Evolutionary conservation across 805 yeast species (phyloP).

Genomic region (Candida odintsovae): DNA sequence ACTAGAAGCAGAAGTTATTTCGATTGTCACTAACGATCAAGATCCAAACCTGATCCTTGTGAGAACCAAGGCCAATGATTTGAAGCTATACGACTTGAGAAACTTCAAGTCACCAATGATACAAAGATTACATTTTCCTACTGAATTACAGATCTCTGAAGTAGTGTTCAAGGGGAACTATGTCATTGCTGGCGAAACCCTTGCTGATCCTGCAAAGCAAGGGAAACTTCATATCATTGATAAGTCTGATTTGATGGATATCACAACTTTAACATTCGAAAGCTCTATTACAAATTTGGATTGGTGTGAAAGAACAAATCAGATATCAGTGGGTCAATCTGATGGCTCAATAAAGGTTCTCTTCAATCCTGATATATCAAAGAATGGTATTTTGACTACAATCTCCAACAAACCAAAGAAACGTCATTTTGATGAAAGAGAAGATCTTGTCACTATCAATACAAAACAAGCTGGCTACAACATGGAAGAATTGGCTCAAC

Average conservation of each 20-base stretch:
- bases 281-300: conserved; percentile 12
- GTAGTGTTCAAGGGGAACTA: conserved; percentile 1
- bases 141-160: conserved; percentile 2
- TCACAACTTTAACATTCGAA: conserved; percentile 4
- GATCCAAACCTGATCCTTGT: background rate
- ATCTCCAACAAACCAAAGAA: conserved; percentile 17
- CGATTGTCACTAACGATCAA: background rate
- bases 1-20: background rate
- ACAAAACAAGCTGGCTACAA: conserved; percentile 12
- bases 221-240: conserved; percentile 13
- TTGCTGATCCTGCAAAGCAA: background rate
- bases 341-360: conserved; percentile 11
- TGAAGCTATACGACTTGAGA: conserved; percentile 20
- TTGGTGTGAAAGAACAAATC: conserved; percentile 19
- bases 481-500: conserved; percentile 14
- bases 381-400: conserved; percentile 15
- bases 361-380: conserved; percentile 17
- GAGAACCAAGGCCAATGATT: conserved; percentile 6
- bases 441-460: conserved; percentile 4
- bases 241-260: conserved; percentile 15
- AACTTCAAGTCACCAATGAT: conserved; percentile 14
- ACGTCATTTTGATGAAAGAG: conserved; percentile 11
- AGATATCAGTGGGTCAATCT: conserved; percentile 18
- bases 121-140: conserved; percentile 9
- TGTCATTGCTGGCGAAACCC: conserved; percentile 1